Conservation (phyloP, 2,329 filamentous ascomycete genomes). For the Botrytis medusae region DNA sequence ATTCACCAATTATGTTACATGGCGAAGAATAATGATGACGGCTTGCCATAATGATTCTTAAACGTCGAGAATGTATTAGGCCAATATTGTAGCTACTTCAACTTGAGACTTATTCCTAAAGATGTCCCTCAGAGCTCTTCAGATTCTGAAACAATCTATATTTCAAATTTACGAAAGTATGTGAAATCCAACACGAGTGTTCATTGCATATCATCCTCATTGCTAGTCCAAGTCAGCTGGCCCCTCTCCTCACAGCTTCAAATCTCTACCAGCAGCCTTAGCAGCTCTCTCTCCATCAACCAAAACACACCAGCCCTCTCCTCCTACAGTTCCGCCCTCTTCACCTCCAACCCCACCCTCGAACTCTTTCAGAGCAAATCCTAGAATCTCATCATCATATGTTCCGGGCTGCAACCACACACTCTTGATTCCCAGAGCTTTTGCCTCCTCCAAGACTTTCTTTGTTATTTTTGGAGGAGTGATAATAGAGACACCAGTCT, state of each 20-base stretch:
- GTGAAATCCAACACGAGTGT: background rate
- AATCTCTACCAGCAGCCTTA: conserved; percentile 50
- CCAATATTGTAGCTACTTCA: background rate
- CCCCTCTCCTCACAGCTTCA: conserved; percentile 31
- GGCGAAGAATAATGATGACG: background rate
- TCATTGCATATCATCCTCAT: background rate
- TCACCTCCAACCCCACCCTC: conserved; percentile 68
- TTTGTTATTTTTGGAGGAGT: conserved; percentile 80
- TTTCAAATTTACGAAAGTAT: too few species aligned
- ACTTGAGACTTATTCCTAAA: background rate
- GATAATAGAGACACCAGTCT: conserved; percentile 81
- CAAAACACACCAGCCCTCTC: conserved; percentile 83
- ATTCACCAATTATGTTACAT: background rate
- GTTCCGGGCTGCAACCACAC: conserved; percentile 92
- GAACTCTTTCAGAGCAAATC: conserved; percentile 68
- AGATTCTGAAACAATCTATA: background rate
- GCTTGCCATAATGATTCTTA: too few species aligned
- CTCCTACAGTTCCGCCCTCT: conserved; percentile 55
- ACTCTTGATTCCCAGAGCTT: conserved; percentile 66
- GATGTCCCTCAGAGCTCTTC: background rate
- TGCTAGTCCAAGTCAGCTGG: too few species aligned
- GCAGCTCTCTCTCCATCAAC: conserved; percentile 74
- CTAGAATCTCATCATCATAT: conserved; percentile 73
- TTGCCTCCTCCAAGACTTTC: conserved; percentile 73
- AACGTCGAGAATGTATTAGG: background rate